These are phyloP conservation scores for Magnolia kwangsiensis DNA, from an alignment of 164 flowering plant species.

Conservation along the genomic window DNA sequence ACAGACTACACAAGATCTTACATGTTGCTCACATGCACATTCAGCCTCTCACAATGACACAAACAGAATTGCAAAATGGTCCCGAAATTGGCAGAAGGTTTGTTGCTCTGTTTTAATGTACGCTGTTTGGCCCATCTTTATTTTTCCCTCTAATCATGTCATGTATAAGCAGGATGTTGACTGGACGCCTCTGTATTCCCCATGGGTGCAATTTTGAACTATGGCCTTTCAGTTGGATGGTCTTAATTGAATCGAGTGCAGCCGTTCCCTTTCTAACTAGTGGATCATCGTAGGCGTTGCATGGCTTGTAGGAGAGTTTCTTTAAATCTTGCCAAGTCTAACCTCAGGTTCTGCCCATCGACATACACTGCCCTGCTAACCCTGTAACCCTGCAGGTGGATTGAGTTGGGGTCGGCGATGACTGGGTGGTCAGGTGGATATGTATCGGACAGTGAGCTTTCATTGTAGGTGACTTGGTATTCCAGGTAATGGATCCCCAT, in stretches of 20 bases:
- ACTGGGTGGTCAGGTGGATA: slow-evolving; percentile 23
- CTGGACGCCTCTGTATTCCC: too few species aligned
- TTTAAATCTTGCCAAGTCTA: slow-evolving; percentile 2
- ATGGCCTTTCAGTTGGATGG: too few species aligned
- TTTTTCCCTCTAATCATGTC: too few species aligned
- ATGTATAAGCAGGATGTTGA: too few species aligned
- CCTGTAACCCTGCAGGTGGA: slow-evolving; percentile 11
- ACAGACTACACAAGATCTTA: too few species aligned
- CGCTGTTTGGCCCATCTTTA: too few species aligned
- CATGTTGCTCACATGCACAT: not conserved
- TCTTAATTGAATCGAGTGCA: too few species aligned
- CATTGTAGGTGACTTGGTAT: slow-evolving; percentile 24
- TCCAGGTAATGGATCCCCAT: slow-evolving; percentile 29
- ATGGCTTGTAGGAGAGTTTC: slow-evolving; percentile 9
- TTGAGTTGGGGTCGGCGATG: slow-evolving; percentile 14
- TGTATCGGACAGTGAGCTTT: slow-evolving; percentile 20
- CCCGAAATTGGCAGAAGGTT: too few species aligned
- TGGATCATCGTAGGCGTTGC: not conserved
- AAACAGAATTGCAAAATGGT: not conserved
- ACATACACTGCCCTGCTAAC: slow-evolving; percentile 10
- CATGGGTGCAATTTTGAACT: too few species aligned
- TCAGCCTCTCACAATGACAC: not conserved
- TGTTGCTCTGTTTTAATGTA: too few species aligned
- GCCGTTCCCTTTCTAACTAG: not conserved
- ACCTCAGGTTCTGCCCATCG: slow-evolving; percentile 13